Base-by-base conservation (phyloP, 2,329 filamentous ascomycete species). In the Aspergillus candidus region DNA sequence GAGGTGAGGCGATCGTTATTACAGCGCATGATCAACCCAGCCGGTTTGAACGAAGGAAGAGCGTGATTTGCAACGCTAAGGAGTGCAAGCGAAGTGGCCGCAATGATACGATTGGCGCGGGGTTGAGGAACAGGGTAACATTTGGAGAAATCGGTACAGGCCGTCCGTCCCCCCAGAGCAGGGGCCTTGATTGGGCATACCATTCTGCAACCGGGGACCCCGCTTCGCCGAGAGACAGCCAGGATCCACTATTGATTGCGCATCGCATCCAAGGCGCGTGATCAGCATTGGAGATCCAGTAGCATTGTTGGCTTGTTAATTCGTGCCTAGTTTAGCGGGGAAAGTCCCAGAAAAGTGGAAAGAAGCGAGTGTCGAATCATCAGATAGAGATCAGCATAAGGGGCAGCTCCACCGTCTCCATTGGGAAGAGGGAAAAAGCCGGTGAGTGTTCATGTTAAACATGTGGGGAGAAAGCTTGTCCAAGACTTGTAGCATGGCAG, bases 11-110 rank as follows among this genome's bases (percentile, higher is more conserved):
- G 30, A 29, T 37, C 36, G 29, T 29, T 47, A 36, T 32, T 41
- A 40, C 33, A 13, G 37, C 41, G 35, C 43, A 53, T 41, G 38
- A 39, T 34, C 42, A 45, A 44, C 18, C 29, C 38, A 35, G 34
- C 39, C 18, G 37, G 11, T 18, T 22, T 30, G 35, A 41, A 14
- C 18, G 35, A 34, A 27, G 31, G 35, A 43, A 22, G 18, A 44
- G 41, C 37, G 35, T 34, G 34, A 42, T 37, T 35, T 32, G 31
- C 38, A 40, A 37, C 30, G 35, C 38, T 15, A 34, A 34, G 41
- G 47, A 35, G 27, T 13, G 11, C 32, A 35, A 43, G 35, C 12
- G 31, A 44, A 38, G 29, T 18, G 34, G 38, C 22, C 33, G 15
- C 11, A 29, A 41, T 29, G 33, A 29, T 36, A 11, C n/a, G 22